Evolutionary conservation across 75 land plant species (phyloP), one percentile per base, ranked within the genome.

Genomic region (Picea glauca): DNA sequence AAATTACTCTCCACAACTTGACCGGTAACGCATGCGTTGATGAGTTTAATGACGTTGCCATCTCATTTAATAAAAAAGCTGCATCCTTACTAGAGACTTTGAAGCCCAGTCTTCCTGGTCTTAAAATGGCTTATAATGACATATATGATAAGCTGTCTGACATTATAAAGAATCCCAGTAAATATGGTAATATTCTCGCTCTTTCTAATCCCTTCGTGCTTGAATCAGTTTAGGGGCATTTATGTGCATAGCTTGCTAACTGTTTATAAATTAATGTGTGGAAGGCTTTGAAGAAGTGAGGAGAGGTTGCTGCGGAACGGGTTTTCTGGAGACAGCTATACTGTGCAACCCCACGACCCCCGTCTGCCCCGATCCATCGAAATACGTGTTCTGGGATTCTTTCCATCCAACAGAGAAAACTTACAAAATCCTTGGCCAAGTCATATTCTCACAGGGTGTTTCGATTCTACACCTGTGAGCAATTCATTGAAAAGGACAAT

Each of bases 71-170:
- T 78, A 75, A 74, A 72, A 88, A 84, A 76, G 40, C 89, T 58
- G 30, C 76, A 1, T 74, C 86, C 6, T 80, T 86, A 9, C 13
- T 67, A 13, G 31, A 58, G 4, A 83, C 87, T 3, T 78, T 82
- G 77, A 81, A 83, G 18, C 80, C 80, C 26, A 85, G 86, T 2
- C 18, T 58, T 58, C 56, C 87, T 2, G 89, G 82, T 3, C 79
- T 89, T 21, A 87, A 80, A 62, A 58, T 91, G 20, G 89, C 79
- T 20, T 77, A 85, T 35, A 80, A 92, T 23, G 92, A 94, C 92
- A 83, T 87, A 76, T 94, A 84, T 80, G 77, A 38, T 14, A 85
- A 83, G 11, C 84, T 94, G 17, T 70, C 74, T 14, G 91, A 92
- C 58, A 81, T 85, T 67, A 82, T 90, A 59, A 79, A 78, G 12